Evolutionary conservation across 148 eudicot genomes (phyloP), one percentile per base, ranked within the genome.

Genomic region (Bassia scoparia): DNA sequence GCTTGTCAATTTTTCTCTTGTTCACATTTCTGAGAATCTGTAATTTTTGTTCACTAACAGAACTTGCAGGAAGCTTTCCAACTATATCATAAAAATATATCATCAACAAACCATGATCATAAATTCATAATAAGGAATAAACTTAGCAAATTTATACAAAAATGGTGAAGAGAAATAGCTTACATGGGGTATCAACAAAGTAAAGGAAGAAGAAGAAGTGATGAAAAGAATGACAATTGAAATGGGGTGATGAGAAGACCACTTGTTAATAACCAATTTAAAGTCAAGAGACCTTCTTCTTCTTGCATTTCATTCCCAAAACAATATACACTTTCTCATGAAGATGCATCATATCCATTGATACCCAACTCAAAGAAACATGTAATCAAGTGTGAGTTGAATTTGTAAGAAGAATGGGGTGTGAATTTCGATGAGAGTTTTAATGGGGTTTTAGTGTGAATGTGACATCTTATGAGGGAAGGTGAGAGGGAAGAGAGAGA

Each of bases 281-380:
- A 74, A 35, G 92, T 85, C 68, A 77, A 67, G 61, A 83, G 56
- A 17, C 92, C 96, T 69, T 89, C 95, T 64, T 79, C 80, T 76
- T 76, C 80, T 75, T 70, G 78, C 46, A 79, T 53, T 70, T 89
- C 92, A 69, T 78, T 75, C 52, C 87, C 59, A 92, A 62, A 16
- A 83, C 89, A n/a, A 92, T 90, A 79, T 88, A 82, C n/a, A 92
- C 81, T 67, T 83, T 89, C 80, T 92, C 90, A 41, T 58, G 77
- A 52, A 74, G 44, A 11, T 68, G 69, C 74, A 62, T 29, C 66
- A 21, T 27, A 7, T 20, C 23, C 76, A 71, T 72, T 17, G 2
- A 17, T 3, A 52, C 5, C 11, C 23, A 20, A 52, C 55, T 52
- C 55, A n/a, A 17, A 52, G 13, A 3, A 52, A 17, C 55, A 52